Evolutionary conservation across 2,329 filamentous ascomycete genomes (phyloP).

Genomic region (Botrytis deweyae): DNA sequence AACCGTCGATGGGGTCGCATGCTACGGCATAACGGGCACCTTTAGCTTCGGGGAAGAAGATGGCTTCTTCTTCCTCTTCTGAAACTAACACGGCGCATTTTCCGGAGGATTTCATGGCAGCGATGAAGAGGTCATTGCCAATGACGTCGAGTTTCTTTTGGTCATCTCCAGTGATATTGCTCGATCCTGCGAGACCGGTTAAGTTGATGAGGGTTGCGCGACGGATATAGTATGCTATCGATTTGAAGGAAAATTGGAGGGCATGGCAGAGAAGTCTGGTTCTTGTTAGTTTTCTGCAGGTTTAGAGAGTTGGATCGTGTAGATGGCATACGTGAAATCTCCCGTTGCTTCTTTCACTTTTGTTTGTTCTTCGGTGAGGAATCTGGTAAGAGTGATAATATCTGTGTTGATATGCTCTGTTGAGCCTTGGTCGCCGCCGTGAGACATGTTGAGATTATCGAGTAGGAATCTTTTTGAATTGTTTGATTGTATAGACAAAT

Average conservation of each 20-base stretch:
- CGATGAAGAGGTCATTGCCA: slow-evolving; percentile 96
- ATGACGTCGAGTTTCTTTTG: slow-evolving; percentile 99
- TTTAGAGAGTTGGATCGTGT: background rate
- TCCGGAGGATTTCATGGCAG: slow-evolving; percentile 88
- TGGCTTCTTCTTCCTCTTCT: slow-evolving; percentile 92
- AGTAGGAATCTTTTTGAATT: slow-evolving; percentile 8
- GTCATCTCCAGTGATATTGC: slow-evolving; percentile 94
- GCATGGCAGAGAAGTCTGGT: slow-evolving; percentile 89
- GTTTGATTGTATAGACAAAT: background rate
- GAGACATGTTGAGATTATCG: slow-evolving; percentile 31
- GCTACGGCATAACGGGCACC: slow-evolving; percentile 90
- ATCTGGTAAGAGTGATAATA: slow-evolving; percentile 92
- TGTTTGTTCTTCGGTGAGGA: slow-evolving; percentile 91
- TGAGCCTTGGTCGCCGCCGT: slow-evolving; percentile 38
- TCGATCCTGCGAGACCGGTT: slow-evolving; percentile 88
- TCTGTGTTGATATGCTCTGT: slow-evolving; percentile 89
- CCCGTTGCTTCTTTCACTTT: slow-evolving; percentile 94
- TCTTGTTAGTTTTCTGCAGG: slow-evolving; percentile 21
- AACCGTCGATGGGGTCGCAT: slow-evolving; percentile 97
- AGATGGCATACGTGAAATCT: slow-evolving; percentile 84
- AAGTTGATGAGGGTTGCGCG: slow-evolving; percentile 93
- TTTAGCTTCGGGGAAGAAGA: slow-evolving; percentile 74
- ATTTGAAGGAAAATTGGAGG: slow-evolving; percentile 99
- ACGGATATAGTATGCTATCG: slow-evolving; percentile 98
- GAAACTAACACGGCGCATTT: slow-evolving; percentile 93